Evolutionary conservation across 805 yeast species (phyloP).

Genomic region (Saturnispora zaruensis): DNA sequence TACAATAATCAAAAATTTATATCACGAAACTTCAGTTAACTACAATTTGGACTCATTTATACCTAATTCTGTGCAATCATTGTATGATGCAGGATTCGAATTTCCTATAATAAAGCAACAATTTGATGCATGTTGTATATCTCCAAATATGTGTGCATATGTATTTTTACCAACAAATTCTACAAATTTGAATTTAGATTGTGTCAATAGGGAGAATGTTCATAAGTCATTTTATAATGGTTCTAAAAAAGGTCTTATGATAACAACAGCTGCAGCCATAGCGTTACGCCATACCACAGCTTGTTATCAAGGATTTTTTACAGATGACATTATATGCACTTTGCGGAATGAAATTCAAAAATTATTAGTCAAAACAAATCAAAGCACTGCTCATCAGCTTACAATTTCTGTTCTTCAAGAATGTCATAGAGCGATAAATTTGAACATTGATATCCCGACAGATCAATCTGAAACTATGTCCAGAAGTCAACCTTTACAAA

Average conservation of each 20-base stretch:
- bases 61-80: conserved; percentile 2
- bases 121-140: conserved; percentile 34
- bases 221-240: conserved; percentile 9
- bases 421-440: conserved; percentile 65
- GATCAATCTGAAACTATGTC: conserved; percentile 72
- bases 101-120: conserved; percentile 31
- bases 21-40: neutral
- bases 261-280: conserved; percentile 46
- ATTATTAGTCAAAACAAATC: conserved; percentile 16
- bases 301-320: conserved; percentile 55
- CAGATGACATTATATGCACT: conserved; percentile 62
- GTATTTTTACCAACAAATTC: conserved; percentile 25
- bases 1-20: conserved; percentile 17
- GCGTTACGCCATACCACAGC: conserved; percentile 63
- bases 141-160: conserved; percentile 44
- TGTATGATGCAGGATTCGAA: conserved; percentile 48
- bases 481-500: conserved; percentile 70
- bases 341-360: conserved; percentile 40
- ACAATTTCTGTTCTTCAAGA: conserved; percentile 46
- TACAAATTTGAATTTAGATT: conserved; percentile 17
- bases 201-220: conserved; percentile 16
- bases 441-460: conserved; percentile 58
- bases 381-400: conserved; percentile 27
- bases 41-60: neutral
- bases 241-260: conserved; percentile 27